These are phyloP conservation scores for Ilex paraguariensis DNA, from an alignment of 305 asterid genomes.

Conservation along the genomic window DNA sequence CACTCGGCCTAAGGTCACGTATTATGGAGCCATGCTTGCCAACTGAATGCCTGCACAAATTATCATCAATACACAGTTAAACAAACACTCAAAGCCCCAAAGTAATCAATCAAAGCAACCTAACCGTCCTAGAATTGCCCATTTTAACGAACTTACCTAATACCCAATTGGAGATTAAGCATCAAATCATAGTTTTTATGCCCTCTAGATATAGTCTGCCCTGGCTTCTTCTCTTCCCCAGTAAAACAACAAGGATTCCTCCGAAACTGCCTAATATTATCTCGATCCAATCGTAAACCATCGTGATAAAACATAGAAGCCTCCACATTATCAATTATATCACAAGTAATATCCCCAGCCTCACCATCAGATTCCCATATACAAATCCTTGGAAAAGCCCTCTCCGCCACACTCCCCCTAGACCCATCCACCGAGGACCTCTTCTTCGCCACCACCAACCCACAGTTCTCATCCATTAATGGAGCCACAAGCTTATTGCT, in stretches of 20 bases:
- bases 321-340: slow-evolving; percentile 8
- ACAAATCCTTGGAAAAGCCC: slow-evolving; percentile 5
- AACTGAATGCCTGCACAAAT: slow-evolving; percentile 1
- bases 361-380: slow-evolving; percentile 5
- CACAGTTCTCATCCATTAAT: slow-evolving; percentile 3
- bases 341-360: slow-evolving; percentile 6
- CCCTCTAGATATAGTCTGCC: slow-evolving; percentile 2
- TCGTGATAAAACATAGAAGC: slow-evolving; percentile 3
- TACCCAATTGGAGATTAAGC: slow-evolving; percentile 10
- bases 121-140: not conserved
- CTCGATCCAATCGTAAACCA: not conserved
- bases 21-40: not conserved
- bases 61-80: not conserved
- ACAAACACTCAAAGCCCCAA: not conserved
- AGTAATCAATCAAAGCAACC: not conserved
- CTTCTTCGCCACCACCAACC: slow-evolving; percentile 3
- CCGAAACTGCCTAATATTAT: not conserved
- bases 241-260: slow-evolving; percentile 4
- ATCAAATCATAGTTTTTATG: slow-evolving; percentile 6
- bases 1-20: not conserved
- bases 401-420: not conserved
- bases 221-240: slow-evolving; percentile 5
- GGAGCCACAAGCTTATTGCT: not conserved
- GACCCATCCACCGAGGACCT: slow-evolving; percentile 1
- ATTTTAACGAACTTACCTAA: not conserved